Evolutionary conservation across 495 filamentous ascomycete genomes (phyloP).

Genomic region (Gamarada debralockiae): DNA sequence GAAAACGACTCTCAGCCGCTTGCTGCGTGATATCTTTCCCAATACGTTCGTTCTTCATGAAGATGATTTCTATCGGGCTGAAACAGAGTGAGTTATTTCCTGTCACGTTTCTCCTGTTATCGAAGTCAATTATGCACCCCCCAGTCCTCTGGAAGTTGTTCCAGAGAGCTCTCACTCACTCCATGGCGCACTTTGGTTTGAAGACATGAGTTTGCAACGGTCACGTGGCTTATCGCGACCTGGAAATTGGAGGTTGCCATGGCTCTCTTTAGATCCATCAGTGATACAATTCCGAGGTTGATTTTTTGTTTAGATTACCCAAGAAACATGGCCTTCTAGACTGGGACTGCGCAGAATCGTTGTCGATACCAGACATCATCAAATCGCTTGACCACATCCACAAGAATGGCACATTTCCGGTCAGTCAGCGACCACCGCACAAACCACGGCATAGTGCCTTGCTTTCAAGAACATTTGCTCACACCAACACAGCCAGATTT

Average conservation of each 20-base stretch:
- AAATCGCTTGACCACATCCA: constrained; percentile 60
- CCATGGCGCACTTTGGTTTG: neutral
- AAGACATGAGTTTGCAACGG: neutral
- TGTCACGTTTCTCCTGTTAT: constrained; percentile 1
- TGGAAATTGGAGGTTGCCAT: neutral
- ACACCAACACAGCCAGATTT: constrained; percentile 43
- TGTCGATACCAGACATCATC: constrained; percentile 63
- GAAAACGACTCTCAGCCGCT: constrained; percentile 74
- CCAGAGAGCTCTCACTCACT: neutral
- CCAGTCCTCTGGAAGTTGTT: neutral
- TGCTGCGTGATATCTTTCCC: constrained; percentile 69
- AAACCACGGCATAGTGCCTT: neutral
- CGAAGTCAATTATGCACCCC: neutral
- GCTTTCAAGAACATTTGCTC: constrained; percentile 16
- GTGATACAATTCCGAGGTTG: neutral
- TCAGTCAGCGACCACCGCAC: constrained; percentile 26
- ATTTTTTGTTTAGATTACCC: constrained; percentile 35
- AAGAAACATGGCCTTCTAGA: constrained; percentile 59
- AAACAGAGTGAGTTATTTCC: constrained; percentile 50
- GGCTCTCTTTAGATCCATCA: neutral
- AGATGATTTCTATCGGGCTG: constrained; percentile 87
- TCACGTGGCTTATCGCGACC: neutral
- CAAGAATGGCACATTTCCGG: constrained; percentile 59
- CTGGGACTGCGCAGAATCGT: constrained; percentile 79
- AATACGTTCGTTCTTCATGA: constrained; percentile 78